phyloP scores from a whole-genome alignment of 805 yeast genomes.

The Cyberlindnera xylosilytica region DNA sequence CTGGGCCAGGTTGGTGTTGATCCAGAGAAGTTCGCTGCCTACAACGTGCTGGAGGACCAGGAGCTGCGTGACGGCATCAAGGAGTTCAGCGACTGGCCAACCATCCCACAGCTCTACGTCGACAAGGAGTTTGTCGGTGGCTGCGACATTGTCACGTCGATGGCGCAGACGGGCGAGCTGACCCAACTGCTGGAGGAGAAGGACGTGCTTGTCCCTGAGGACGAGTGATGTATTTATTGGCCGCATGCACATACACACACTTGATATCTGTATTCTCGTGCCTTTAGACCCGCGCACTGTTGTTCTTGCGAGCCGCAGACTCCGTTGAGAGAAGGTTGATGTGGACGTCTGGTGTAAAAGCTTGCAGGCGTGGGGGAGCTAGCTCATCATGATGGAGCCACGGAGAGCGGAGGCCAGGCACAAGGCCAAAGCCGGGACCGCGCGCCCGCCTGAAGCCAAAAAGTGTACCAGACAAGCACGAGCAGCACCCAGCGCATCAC shows the following conservation, averaged over 20 bases:
- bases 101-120: slow-evolving; percentile 94
- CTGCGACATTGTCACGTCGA: slow-evolving; percentile 87
- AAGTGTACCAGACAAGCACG: slow-evolving; percentile 5
- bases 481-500: too few relatives aligned
- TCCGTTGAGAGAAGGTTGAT: slow-evolving; percentile 32
- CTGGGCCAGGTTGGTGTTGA: slow-evolving; percentile 97
- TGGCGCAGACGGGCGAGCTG: slow-evolving; percentile 91
- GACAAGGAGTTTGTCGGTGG: slow-evolving; percentile 94
- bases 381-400: too few relatives aligned
- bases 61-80: slow-evolving; percentile 94
- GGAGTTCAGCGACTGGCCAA: slow-evolving; percentile 97
- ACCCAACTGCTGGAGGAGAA: slow-evolving; percentile 78
- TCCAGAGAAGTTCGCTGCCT: slow-evolving; percentile 94
- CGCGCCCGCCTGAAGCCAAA: slow-evolving; percentile 5
- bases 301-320: slow-evolving; percentile 32
- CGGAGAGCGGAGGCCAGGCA: too few relatives aligned
- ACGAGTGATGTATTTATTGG: slow-evolving; percentile 30
- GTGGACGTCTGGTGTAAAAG: neutral
- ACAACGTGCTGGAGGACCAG: slow-evolving; percentile 90
- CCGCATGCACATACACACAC: neutral
- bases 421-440: too few relatives aligned
- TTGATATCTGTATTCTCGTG: slow-evolving; percentile 33
- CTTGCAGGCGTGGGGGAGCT: neutral
- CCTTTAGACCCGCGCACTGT: slow-evolving; percentile 39
- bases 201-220: slow-evolving; percentile 76